Evolutionary conservation across 225 moss, liverwort and hornwort species (phyloP).

Genomic region (Marchantia paleacea): DNA sequence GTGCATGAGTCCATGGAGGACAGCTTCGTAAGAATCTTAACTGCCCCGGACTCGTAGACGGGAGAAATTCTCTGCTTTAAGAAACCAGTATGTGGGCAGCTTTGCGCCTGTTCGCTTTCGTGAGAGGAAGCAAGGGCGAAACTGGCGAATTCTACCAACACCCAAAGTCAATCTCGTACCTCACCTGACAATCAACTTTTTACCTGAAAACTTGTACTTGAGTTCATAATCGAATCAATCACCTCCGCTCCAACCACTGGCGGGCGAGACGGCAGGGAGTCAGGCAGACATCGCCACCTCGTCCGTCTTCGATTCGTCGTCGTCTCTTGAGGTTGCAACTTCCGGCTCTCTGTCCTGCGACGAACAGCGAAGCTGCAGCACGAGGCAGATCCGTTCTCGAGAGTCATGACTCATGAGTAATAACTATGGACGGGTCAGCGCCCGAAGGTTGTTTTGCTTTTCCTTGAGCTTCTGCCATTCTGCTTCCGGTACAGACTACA

Average conservation of each 20-base stretch:
- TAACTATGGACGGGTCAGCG: neutral
- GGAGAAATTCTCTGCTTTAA: too few species aligned
- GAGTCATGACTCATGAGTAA: neutral
- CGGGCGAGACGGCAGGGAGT: neutral
- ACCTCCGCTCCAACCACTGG: neutral
- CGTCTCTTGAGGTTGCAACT: too few species aligned
- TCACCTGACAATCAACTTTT: neutral
- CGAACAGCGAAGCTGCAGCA: neutral
- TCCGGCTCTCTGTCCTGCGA: neutral
- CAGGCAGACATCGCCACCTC: neutral
- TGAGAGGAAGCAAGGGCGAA: neutral
- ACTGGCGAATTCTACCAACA: neutral
- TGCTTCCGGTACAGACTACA: neutral
- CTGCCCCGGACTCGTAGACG: too few species aligned
- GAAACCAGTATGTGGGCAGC: neutral
- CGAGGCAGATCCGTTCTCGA: neutral
- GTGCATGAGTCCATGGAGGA: too few species aligned
- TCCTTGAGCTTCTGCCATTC: neutral
- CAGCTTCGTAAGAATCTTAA: too few species aligned
- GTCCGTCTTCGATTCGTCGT: too few species aligned
- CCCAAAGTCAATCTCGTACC: neutral
- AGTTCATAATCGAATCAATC: too few species aligned
- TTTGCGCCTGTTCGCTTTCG: neutral
- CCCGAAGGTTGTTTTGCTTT: neutral
- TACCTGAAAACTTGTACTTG: neutral